Conservation (phyloP, 306 rosid genomes). For the Quercus dentata region DNA sequence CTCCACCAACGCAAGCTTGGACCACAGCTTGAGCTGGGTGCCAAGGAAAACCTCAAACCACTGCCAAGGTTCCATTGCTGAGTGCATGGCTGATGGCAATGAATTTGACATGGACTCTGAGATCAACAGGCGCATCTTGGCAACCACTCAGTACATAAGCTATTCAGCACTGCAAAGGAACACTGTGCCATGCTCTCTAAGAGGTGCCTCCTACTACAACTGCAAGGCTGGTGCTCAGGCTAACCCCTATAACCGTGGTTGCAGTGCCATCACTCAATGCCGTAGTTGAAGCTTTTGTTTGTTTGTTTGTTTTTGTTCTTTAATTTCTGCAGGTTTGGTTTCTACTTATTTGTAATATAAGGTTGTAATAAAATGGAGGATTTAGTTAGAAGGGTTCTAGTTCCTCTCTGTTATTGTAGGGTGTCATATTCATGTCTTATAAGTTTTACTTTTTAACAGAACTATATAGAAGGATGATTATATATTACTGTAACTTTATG, state of each 20-base stretch:
- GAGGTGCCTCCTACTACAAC: conserved; percentile 85
- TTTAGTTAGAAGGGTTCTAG: not conserved
- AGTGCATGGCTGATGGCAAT: conserved; percentile 44
- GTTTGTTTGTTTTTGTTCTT: not conserved
- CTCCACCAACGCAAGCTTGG: conserved; percentile 14
- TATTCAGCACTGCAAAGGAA: conserved; percentile 66
- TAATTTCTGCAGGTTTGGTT: not conserved
- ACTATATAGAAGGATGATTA: not conserved
- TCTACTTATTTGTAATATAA: not conserved
- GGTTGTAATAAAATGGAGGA: not conserved
- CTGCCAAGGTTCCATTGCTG: conserved; percentile 64
- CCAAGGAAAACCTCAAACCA: conserved; percentile 9
- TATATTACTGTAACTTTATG: not conserved
- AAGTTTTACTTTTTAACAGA: not conserved
- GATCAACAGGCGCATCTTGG: conserved; percentile 70
- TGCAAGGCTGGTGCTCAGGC: conserved; percentile 62
- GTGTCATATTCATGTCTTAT: not conserved
- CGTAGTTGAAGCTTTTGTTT: conserved; percentile 39
- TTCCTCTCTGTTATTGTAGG: not conserved
- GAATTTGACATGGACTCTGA: conserved; percentile 50
- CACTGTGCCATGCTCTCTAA: conserved; percentile 71
- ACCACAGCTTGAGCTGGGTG: conserved; percentile 37
- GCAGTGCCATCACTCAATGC: conserved; percentile 69
- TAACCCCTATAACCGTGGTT: conserved; percentile 81
- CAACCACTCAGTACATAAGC: conserved; percentile 70